Conservation (phyloP, 371 early-diverging fungal genomes). For the Circinella umbellata region DNA sequence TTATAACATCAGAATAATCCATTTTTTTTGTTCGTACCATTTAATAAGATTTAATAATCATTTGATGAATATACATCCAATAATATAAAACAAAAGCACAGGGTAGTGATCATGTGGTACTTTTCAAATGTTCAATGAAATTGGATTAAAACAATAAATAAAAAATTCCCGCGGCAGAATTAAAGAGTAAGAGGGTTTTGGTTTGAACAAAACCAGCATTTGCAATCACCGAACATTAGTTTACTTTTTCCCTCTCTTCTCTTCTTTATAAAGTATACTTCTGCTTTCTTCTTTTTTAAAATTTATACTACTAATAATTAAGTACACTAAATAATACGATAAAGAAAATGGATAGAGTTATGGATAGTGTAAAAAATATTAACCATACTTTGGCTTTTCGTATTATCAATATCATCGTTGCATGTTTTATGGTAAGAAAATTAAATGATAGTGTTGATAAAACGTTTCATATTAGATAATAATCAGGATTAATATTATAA, state of each 20-base stretch:
- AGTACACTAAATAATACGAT: no score
- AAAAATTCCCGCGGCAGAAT: constrained; percentile 8
- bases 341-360: constrained; percentile 7
- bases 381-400: constrained; percentile 34
- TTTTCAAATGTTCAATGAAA: neutral
- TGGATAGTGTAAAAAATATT: constrained; percentile 9
- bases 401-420: constrained; percentile 37
- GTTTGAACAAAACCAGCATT: neutral
- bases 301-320: neutral
- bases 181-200: neutral
- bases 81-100: neutral
- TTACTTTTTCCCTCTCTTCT: no score
- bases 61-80: no score
- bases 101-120: neutral
- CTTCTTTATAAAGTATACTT: neutral
- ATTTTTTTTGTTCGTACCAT: no score
- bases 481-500: neutral
- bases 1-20: no score
- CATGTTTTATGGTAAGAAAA: constrained; percentile 32
- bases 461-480: no score
- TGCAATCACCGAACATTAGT: neutral
- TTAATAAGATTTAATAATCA: no score
- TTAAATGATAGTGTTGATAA: constrained; percentile 11
- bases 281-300: neutral
- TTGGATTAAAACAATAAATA: neutral